Evolutionary conservation across 257 asterid species (phyloP), one percentile per base, ranked within the genome.

Genomic region (Paulownia fortunei): DNA sequence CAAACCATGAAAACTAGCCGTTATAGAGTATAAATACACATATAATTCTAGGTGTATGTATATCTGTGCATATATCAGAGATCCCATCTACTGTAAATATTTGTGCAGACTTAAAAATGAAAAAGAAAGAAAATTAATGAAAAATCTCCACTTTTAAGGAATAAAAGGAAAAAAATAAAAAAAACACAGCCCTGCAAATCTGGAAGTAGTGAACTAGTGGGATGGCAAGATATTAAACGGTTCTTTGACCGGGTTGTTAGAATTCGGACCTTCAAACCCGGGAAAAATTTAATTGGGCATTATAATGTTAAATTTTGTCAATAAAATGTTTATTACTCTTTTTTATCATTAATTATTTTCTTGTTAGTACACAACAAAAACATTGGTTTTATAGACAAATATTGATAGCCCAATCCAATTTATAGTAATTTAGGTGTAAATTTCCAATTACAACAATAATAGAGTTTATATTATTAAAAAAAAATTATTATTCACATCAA

Each of bases 1-100:
- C 3, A 56, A 23, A 61, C 49, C 52, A 18, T 30, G 15, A 60
- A 66, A 65, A 73, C 76, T 81, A 84, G 85, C 87, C 86, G 87
- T 87, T 84, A 66, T 12, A 15, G 71, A 24, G 66, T 56, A 66
- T 65, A 71, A 51, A 18, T 13, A 42, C 52, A 56, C 21, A 30
- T 47, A 42, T 9, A 69, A 51, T 49, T 73, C 12, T 9, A 39
- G 30, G 69, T 56, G 73, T 58, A 21, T 15, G 51, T 65, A 19
- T 36, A 2, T 72, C 11, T 18, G 39, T 72, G 59, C 9, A 51
- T 72, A 32, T 46, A 18, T 11, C 24, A 27, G 52, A 24, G 69
- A 52, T 36, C 66, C 55, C 82, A 52, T 70, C 19, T 34, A 52
- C 49, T 15, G 60, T 36, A 62, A 49, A 37, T 52, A 37, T 46